phyloP scores from a whole-genome alignment of 805 yeast species.

The Teunomyces funiuensis region DNA sequence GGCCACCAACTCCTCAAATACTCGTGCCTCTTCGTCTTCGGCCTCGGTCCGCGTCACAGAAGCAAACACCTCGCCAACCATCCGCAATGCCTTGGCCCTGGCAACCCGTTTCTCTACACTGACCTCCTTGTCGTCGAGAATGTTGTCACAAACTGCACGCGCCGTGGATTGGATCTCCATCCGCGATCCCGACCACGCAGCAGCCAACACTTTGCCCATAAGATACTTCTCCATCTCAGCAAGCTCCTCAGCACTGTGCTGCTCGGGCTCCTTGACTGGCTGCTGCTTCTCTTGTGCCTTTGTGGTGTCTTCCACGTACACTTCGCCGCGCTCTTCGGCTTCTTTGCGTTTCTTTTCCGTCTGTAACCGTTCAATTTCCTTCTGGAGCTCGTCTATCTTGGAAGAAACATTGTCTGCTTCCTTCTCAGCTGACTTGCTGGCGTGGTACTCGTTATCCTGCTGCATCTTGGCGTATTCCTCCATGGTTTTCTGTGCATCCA shows the following conservation, averaged over 20 bases:
- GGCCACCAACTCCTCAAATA: conserved; percentile 70
- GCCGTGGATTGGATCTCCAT: conserved; percentile 75
- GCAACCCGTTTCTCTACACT: conserved; percentile 46
- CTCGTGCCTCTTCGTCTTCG: conserved; percentile 74
- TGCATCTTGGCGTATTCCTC: conserved; percentile 70
- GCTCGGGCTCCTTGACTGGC: conserved; percentile 28
- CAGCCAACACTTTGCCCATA: conserved; percentile 77
- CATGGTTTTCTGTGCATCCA: conserved; percentile 79
- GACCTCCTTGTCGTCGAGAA: conserved; percentile 58
- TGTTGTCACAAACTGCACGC: conserved; percentile 66
- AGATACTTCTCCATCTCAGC: conserved; percentile 72
- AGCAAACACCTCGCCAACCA: conserved; percentile 64
- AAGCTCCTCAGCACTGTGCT: conserved; percentile 54
- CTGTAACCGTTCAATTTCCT: conserved; percentile 16
- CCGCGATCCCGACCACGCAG: conserved; percentile 83
- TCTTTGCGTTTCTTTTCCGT: conserved; percentile 10
- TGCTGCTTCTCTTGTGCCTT: conserved; percentile 5
- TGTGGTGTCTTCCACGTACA: conserved; percentile 15
- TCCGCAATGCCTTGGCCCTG: conserved; percentile 61
- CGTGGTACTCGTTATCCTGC: conserved; percentile 49
- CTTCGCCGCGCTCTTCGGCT: conserved; percentile 19
- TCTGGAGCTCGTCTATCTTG: conserved; percentile 16
- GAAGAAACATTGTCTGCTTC: conserved; percentile 14
- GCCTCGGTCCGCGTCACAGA: conserved; percentile 59
- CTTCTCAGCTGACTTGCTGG: conserved; percentile 23